phyloP scores from a whole-genome alignment of 441 rosid genomes.

The Capsella rubella region DNA sequence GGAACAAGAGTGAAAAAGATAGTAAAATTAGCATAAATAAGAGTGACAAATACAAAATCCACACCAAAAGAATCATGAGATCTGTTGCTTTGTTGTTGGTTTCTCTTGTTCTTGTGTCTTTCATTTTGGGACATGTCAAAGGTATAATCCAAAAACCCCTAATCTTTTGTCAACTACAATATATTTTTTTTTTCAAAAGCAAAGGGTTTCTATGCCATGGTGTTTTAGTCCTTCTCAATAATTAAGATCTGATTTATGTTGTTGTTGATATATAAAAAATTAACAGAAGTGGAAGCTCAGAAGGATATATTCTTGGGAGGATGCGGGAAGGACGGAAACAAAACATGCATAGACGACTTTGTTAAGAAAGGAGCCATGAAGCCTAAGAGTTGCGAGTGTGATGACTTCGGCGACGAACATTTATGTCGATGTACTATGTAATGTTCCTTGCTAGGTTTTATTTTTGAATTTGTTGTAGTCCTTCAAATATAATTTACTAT shows the following conservation, averaged over 20 bases:
- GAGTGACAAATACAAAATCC: not conserved
- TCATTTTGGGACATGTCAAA: slow-evolving; percentile 11
- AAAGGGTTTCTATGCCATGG: not conserved
- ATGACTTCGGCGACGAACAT: slow-evolving; percentile 27
- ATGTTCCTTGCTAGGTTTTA: not conserved
- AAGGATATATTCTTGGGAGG: slow-evolving; percentile 34
- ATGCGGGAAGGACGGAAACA: slow-evolving; percentile 30
- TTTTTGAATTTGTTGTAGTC: not conserved
- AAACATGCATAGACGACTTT: slow-evolving; percentile 34
- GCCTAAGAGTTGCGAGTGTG: slow-evolving; percentile 32
- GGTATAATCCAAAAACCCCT: slow-evolving; percentile 19
- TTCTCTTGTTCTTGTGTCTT: slow-evolving; percentile 31
- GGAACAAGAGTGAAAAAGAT: not conserved
- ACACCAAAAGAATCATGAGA: slow-evolving; percentile 27
- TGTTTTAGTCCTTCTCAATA: not conserved
- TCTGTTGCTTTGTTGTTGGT: slow-evolving; percentile 28
- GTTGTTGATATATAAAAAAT: slow-evolving; percentile 17
- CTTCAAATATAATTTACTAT: not conserved
- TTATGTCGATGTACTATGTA: slow-evolving; percentile 33
- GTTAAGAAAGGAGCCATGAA: slow-evolving; percentile 25
- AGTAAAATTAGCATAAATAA: not conserved
- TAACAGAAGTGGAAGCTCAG: slow-evolving; percentile 28
- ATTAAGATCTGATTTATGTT: not conserved
- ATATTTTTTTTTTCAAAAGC: not conserved
- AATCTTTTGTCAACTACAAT: not conserved